Evolutionary conservation across 345 rosid species (phyloP).

Genomic region (Brassica cretica): DNA sequence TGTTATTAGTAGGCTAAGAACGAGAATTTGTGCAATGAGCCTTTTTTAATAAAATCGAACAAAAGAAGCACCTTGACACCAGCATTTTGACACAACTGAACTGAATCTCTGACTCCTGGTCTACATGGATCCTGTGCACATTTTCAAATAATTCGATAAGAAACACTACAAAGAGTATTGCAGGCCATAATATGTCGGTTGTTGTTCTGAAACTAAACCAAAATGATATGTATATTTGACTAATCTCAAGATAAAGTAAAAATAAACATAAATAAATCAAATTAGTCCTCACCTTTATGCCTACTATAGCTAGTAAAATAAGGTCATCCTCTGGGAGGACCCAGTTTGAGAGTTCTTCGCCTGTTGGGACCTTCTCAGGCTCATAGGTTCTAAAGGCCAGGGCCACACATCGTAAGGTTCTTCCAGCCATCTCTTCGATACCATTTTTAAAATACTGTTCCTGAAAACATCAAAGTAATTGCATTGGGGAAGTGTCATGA

Average conservation of each 20-base stretch:
- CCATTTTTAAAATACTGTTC: slow-evolving; percentile 52
- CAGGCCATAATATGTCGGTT: slow-evolving; percentile 4
- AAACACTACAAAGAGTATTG: slow-evolving; percentile 2
- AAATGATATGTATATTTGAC: background rate
- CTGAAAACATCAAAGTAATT: slow-evolving; percentile 40
- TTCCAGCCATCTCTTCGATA: slow-evolving; percentile 78
- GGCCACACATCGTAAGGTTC: slow-evolving; percentile 91
- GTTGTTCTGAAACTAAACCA: slow-evolving; percentile 7
- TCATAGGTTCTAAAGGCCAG: slow-evolving; percentile 76
- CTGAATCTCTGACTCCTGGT: slow-evolving; percentile 72
- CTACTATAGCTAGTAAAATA: slow-evolving; percentile 82
- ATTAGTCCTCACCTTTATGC: slow-evolving; percentile 67
- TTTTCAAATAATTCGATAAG: slow-evolving; percentile 15
- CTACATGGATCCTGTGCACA: slow-evolving; percentile 95
- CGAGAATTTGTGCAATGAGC: background rate
- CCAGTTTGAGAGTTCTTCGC: slow-evolving; percentile 67
- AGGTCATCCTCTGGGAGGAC: slow-evolving; percentile 85
- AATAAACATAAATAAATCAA: background rate
- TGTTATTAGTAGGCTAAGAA: background rate
- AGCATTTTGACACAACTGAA: slow-evolving; percentile 71
- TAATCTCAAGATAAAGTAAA: background rate
- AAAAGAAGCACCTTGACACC: slow-evolving; percentile 79
- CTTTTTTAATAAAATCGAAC: background rate
- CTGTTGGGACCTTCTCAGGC: slow-evolving; percentile 63
- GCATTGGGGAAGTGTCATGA: background rate